These are phyloP conservation scores for Cutaneotrichosporon sp. DNA, from an alignment of 1,284 basidiomycete species.

Conservation along the genomic window DNA sequence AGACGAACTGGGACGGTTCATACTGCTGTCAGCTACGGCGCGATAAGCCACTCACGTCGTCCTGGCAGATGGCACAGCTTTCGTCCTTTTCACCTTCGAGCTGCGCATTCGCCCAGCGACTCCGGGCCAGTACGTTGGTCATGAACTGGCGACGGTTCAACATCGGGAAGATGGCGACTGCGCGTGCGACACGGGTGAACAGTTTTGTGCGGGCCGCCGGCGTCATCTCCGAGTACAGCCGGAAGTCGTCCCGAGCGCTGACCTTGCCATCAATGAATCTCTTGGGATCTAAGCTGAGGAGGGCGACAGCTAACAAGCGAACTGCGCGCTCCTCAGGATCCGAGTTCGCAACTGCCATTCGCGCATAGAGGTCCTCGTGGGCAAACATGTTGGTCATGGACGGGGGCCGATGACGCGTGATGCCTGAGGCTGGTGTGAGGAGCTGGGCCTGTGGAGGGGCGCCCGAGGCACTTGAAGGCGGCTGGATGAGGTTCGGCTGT, in stretches of 20 bases:
- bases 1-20: slow-evolving; percentile 24
- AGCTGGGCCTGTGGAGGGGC: background rate
- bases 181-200: background rate
- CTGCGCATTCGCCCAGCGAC: background rate
- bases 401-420: background rate
- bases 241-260: background rate
- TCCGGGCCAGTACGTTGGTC: slow-evolving; percentile 2
- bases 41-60: slow-evolving; percentile 19
- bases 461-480: background rate
- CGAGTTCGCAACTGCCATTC: background rate
- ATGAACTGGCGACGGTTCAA: slow-evolving; percentile 3
- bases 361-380: background rate
- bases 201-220: background rate
- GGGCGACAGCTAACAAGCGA: background rate
- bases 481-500: background rate
- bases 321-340: background rate
- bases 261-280: background rate
- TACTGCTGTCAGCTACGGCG: slow-evolving; percentile 35
- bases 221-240: background rate
- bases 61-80: slow-evolving; percentile 35
- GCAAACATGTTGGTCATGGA: background rate
- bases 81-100: slow-evolving; percentile 35
- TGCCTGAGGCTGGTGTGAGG: background rate
- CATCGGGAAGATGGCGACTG: slow-evolving; percentile 1
- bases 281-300: background rate